Percentiles rank a stretch among this genome's conserved stretches.
phyloP scores from a whole-genome alignment of 768 basidiomycete species.

The Collybia sordida region DNA sequence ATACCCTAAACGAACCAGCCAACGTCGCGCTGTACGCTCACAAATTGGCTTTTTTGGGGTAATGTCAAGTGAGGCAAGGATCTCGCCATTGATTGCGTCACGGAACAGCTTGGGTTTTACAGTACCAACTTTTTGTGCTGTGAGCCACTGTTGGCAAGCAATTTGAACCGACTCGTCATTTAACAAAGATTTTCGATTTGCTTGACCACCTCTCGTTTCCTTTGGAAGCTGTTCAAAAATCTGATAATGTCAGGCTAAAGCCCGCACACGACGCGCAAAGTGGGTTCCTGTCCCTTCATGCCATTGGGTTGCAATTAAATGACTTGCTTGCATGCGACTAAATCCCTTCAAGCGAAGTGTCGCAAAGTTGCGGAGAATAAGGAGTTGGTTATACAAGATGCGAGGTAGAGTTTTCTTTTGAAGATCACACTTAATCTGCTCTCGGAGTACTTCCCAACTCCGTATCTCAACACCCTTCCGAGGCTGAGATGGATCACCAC shows the following conservation, averaged over 20 bases:
- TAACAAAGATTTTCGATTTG: conserved; percentile 14
- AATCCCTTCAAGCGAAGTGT: conserved; percentile 22
- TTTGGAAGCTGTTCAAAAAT: conserved; percentile 30
- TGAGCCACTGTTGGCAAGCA: conserved; percentile 17
- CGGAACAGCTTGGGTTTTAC: conserved; percentile 27
- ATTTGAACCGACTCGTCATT: conserved; percentile 20
- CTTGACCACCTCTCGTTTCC: conserved; percentile 22
- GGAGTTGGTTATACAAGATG: conserved; percentile 18
- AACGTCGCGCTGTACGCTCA: background rate
- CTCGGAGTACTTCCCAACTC: conserved; percentile 15
- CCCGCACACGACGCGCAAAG: conserved; percentile 24
- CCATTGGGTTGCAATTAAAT: conserved; percentile 25
- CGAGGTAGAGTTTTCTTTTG: conserved; percentile 15
- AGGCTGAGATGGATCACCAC: no score
- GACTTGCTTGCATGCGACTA: conserved; percentile 17
- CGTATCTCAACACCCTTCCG: conserved; percentile 1
- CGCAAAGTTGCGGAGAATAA: conserved; percentile 22
- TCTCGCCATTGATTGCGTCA: conserved; percentile 21
- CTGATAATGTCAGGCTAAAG: conserved; percentile 35
- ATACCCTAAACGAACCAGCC: background rate
- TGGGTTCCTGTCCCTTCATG: conserved; percentile 20
- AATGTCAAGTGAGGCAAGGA: conserved; percentile 27
- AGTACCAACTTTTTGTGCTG: conserved; percentile 18
- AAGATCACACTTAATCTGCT: conserved; percentile 19
- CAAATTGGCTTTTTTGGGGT: background rate